Evolutionary conservation across 192 early-diverging fungal species (phyloP).

Genomic region (Funneliformis geosporum): DNA sequence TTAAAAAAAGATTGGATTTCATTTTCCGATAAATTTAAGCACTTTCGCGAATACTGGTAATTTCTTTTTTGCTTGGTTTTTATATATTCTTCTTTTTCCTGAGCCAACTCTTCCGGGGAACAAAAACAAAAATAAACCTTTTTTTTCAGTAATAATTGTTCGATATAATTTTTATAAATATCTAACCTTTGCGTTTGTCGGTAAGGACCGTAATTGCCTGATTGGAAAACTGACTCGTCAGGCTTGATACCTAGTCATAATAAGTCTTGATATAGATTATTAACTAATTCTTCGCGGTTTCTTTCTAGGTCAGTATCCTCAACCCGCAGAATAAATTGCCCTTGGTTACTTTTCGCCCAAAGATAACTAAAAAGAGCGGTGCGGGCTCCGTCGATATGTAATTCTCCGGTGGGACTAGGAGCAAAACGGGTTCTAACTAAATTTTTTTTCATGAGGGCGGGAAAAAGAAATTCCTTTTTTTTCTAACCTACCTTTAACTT

Average conservation of each 20-base stretch:
- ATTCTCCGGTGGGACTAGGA: conserved; percentile 87
- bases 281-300: conserved; percentile 10
- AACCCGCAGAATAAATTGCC: conserved; percentile 81
- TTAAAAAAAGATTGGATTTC: conserved; percentile 64
- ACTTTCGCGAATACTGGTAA: conserved; percentile 79
- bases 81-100: conserved; percentile 49
- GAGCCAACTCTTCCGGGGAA: conserved; percentile 61
- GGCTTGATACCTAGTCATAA: conserved; percentile 14
- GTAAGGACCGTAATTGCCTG: conserved; percentile 54
- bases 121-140: conserved; percentile 92
- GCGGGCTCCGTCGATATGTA: conserved; percentile 90
- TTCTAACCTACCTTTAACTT: not conserved
- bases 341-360: conserved; percentile 65
- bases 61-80: conserved; percentile 47
- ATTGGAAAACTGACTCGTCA: conserved; percentile 21
- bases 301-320: conserved; percentile 84
- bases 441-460: not conserved
- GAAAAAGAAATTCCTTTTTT: too few species aligned
- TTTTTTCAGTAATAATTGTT: conserved; percentile 63
- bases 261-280: conserved; percentile 15
- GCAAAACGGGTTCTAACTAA: conserved; percentile 67
- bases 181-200: conserved; percentile 71
- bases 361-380: conserved; percentile 91
- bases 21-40: conserved; percentile 60
- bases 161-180: conserved; percentile 68